Percentiles rank a stretch among this genome's conserved stretches.
Conservation (phyloP, 176 grass and related monocot species). For the Oryza officinalis region DNA sequence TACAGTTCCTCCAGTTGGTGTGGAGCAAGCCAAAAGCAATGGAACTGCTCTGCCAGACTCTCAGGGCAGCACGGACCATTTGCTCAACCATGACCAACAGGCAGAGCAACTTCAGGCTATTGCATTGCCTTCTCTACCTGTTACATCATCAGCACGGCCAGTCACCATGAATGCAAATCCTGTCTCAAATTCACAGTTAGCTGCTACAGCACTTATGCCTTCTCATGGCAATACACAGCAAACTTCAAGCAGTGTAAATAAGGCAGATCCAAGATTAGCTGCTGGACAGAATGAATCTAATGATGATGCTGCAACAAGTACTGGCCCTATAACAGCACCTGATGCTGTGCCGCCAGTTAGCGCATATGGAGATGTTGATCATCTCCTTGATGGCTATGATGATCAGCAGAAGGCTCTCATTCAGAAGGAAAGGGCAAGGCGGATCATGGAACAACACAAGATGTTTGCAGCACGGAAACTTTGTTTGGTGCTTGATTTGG, state of each 20-base stretch:
- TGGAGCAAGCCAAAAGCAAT: conserved; percentile 57
- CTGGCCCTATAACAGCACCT: conserved; percentile 29
- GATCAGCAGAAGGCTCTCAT: conserved; percentile 89
- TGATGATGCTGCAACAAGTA: conserved; percentile 35
- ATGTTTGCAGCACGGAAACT: conserved; percentile 88
- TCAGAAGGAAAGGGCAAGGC: conserved; percentile 93
- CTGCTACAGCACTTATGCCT: conserved; percentile 44
- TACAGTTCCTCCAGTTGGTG: neutral
- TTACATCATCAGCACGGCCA: neutral
- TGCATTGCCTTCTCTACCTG: conserved; percentile 38
- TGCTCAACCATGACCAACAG: conserved; percentile 39
- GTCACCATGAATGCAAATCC: conserved; percentile 32
- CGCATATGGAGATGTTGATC: conserved; percentile 73
- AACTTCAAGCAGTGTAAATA: conserved; percentile 34
- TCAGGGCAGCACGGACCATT: conserved; percentile 45
- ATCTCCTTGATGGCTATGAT: conserved; percentile 90
- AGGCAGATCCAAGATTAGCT: conserved; percentile 25
- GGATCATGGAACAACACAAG: conserved; percentile 80
- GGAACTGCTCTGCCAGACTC: conserved; percentile 37
- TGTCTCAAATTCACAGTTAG: conserved; percentile 60
- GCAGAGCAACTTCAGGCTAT: conserved; percentile 27
- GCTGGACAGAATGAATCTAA: conserved; percentile 42
- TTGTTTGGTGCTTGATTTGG: conserved; percentile 96
- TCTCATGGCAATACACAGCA: conserved; percentile 14
- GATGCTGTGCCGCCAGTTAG: conserved; percentile 30